Conservation (phyloP, 768 basidiomycete genomes). For the Imleria badia region DNA sequence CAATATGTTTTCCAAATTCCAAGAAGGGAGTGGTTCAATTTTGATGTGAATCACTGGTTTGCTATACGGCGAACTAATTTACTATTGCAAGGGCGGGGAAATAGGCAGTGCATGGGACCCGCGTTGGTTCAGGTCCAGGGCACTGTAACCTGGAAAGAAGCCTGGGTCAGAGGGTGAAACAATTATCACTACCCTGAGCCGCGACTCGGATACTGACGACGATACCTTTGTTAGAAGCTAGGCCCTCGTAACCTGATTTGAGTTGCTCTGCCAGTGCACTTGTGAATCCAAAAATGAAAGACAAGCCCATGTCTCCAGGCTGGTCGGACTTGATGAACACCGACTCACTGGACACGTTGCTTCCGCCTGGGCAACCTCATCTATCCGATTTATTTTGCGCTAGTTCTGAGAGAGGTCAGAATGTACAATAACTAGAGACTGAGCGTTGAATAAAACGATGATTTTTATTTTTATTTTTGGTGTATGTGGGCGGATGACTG, state of each 20-base stretch:
- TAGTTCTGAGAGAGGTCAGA: background rate
- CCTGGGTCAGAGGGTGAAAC: background rate
- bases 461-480: background rate
- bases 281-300: background rate
- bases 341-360: constrained; percentile 2
- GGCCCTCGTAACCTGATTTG: background rate
- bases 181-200: background rate
- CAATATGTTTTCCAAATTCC: background rate
- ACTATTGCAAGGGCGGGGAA: background rate
- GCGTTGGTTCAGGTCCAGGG: background rate
- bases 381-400: background rate
- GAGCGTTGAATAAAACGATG: background rate
- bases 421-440: constrained; percentile 5
- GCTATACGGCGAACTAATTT: background rate
- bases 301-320: background rate
- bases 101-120: background rate
- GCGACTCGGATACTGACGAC: background rate
- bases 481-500: constrained; percentile 17
- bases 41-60: background rate
- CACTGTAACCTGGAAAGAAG: background rate
- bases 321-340: no score
- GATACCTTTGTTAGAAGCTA: background rate
- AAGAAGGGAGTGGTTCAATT: background rate
- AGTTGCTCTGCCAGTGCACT: background rate
- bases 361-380: constrained; percentile 7